Base-by-base conservation (phyloP, 1,284 basidiomycete species). In the Exobasidium rhododendri region DNA sequence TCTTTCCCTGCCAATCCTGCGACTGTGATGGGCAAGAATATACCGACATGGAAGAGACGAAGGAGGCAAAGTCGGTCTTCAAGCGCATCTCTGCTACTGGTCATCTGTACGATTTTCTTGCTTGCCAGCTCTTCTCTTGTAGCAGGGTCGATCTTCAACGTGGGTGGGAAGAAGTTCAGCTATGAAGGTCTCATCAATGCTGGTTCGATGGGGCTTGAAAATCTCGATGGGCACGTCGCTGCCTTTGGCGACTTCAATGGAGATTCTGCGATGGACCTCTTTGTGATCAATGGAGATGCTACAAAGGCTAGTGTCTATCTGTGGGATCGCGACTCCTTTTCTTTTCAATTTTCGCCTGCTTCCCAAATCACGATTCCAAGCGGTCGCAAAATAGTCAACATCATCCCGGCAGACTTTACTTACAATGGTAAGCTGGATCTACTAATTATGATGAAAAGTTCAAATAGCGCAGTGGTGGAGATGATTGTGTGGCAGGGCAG, bases 181-280 rank as follows among this genome's bases (percentile, higher is more conserved):
- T 86, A 88, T 58, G 94, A 94, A 73, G 86, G 89, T 0, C 84
- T 97, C 51, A 83, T 96, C 63, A 83, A 87, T 67, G 88, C 92
- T 0, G 94, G 92, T 1, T 81, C 86, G 0, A 83, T 96, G 70
- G 94, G 93, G 0, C 82, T 98, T 20, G 70, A 69, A 20, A 84
- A 84, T 43, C 83, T 83, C n/a, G 67, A 86, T 44, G 86, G 86
- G 24, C 85, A 89, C 60, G 85, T 96, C 29, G 85, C 91, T 53
- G 94, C 93, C 1, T 89, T 93, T 74, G 94, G 92, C 30, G 94
- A 98, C 82, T 94, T 92, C 80, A 88, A 97, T 78, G 93, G 90
- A 3, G 93, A 97, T 77, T 92, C 96, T 78, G 93, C 91, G 75
- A 80, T 92, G 64, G 94, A 98, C 80, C 82, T 93, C 2, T 84